Percentiles rank a stretch among this genome's conserved stretches.
These are phyloP conservation scores for Lactarius tabidus DNA, from an alignment of 768 basidiomycete genomes.

Conservation along the genomic window DNA sequence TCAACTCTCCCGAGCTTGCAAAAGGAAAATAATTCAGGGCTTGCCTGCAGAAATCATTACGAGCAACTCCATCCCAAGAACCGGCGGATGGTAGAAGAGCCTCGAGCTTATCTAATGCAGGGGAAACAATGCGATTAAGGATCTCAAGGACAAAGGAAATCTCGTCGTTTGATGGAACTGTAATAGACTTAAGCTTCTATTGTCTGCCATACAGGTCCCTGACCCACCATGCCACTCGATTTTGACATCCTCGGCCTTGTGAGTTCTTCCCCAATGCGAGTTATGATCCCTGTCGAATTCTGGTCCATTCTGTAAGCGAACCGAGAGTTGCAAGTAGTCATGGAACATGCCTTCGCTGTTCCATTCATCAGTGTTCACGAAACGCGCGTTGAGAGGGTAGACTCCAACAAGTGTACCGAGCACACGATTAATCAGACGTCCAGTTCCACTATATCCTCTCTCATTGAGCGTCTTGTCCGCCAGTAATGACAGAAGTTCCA, in stretches of 20 bases:
- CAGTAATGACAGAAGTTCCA: slow-evolving; percentile 59
- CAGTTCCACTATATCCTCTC: slow-evolving; percentile 80
- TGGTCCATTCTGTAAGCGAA: slow-evolving; percentile 28
- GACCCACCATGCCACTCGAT: slow-evolving; percentile 83
- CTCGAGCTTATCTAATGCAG: slow-evolving; percentile 65
- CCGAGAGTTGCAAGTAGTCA: too few species aligned
- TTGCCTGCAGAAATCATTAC: slow-evolving; percentile 84
- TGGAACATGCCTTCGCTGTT: slow-evolving; percentile 57
- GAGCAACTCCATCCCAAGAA: slow-evolving; percentile 60
- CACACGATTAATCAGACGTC: slow-evolving; percentile 69
- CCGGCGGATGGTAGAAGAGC: slow-evolving; percentile 49
- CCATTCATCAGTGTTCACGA: slow-evolving; percentile 83
- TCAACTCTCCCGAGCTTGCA: slow-evolving; percentile 12
- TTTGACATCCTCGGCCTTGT: slow-evolving; percentile 71
- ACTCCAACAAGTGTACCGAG: slow-evolving; percentile 70
- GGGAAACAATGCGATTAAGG: slow-evolving; percentile 61
- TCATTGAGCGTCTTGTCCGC: slow-evolving; percentile 82
- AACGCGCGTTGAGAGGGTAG: slow-evolving; percentile 74
- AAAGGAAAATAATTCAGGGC: slow-evolving; percentile 23
- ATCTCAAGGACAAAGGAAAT: slow-evolving; percentile 78
- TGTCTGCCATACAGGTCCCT: not conserved
- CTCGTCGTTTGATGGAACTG: slow-evolving; percentile 64
- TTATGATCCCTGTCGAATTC: slow-evolving; percentile 63
- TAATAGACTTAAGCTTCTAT: slow-evolving; percentile 19
- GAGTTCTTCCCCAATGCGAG: slow-evolving; percentile 75